These are phyloP conservation scores for Chalciporus sphaerocephalus DNA, from an alignment of 768 basidiomycete genomes.

Conservation along the genomic window DNA sequence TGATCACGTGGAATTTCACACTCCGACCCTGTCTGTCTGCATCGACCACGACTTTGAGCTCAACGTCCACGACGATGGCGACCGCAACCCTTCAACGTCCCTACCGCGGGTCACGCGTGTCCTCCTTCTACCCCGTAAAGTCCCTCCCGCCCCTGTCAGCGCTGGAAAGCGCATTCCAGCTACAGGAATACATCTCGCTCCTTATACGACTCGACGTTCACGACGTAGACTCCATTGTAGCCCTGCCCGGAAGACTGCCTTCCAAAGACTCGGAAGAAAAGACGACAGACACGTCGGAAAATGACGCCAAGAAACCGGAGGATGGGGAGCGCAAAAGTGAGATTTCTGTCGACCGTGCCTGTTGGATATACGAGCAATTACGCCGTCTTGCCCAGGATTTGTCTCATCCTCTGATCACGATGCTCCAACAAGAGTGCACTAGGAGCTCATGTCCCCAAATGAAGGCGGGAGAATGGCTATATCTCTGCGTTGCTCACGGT, in stretches of 20 bases:
- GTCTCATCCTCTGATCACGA: constrained; percentile 78
- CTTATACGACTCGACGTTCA: constrained; percentile 84
- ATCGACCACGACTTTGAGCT: constrained; percentile 9
- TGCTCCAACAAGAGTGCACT: constrained; percentile 83
- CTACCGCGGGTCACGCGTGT: constrained; percentile 70
- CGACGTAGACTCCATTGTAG: constrained; percentile 78
- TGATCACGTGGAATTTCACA: constrained; percentile 17
- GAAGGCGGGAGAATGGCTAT: constrained; percentile 99
- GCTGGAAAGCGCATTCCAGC: constrained; percentile 88
- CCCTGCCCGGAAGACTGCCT: constrained; percentile 56
- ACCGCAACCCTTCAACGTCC: constrained; percentile 56
- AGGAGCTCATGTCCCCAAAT: constrained; percentile 88
- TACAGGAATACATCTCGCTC: constrained; percentile 90
- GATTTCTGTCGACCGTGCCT: constrained; percentile 68
- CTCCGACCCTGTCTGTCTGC: constrained; percentile 1
- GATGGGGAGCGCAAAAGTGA: constrained; percentile 38
- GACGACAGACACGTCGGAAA: constrained; percentile 24
- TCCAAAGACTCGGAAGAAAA: constrained; percentile 27
- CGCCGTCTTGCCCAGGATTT: constrained; percentile 83
- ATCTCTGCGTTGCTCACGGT: constrained; percentile 92
- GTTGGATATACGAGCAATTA: constrained; percentile 78
- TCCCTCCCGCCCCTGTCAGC: constrained; percentile 62
- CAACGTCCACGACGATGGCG: constrained; percentile 25
- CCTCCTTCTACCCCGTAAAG: constrained; percentile 77
- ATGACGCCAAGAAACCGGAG: constrained; percentile 29